phyloP scores from a whole-genome alignment of 306 rosid genomes.

The Quercus bicolor region DNA sequence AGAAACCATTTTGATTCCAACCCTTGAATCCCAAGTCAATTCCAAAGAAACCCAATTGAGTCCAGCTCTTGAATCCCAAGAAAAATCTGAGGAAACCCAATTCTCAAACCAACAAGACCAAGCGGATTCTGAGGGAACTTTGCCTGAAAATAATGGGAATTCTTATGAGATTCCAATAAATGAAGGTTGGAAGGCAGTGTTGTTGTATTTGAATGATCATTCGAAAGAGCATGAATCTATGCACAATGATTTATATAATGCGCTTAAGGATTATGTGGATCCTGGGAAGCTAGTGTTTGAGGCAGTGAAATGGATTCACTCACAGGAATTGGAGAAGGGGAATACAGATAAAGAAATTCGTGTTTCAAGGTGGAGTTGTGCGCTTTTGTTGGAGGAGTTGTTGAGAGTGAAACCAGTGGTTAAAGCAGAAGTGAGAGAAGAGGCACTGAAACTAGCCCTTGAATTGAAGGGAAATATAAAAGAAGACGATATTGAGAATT shows the following conservation, averaged over 20 bases:
- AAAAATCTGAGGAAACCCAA: neutral
- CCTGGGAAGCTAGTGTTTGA: slow-evolving; percentile 33
- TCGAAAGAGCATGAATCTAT: slow-evolving; percentile 18
- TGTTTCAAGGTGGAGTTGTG: slow-evolving; percentile 26
- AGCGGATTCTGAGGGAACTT: neutral
- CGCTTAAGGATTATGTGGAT: slow-evolving; percentile 15
- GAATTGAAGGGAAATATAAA: slow-evolving; percentile 31
- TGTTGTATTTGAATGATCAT: slow-evolving; percentile 14
- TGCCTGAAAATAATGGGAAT: neutral
- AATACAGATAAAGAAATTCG: slow-evolving; percentile 4
- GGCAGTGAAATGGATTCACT: slow-evolving; percentile 30
- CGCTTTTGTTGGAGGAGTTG: slow-evolving; percentile 39
- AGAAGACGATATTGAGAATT: slow-evolving; percentile 10
- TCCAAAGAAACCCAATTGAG: neutral
- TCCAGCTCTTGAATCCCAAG: neutral
- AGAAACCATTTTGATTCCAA: neutral
- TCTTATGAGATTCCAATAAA: slow-evolving; percentile 16
- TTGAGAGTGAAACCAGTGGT: slow-evolving; percentile 13
- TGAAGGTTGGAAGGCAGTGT: slow-evolving; percentile 23
- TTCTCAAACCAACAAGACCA: neutral
- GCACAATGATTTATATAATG: slow-evolving; percentile 8
- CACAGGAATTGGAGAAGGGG: neutral
- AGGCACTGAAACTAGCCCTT: slow-evolving; percentile 26
- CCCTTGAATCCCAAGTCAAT: neutral
- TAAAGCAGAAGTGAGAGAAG: slow-evolving; percentile 5